Evolutionary conservation across 768 basidiomycete genomes (phyloP).

Genomic region (Xerocomus spinulosus): DNA sequence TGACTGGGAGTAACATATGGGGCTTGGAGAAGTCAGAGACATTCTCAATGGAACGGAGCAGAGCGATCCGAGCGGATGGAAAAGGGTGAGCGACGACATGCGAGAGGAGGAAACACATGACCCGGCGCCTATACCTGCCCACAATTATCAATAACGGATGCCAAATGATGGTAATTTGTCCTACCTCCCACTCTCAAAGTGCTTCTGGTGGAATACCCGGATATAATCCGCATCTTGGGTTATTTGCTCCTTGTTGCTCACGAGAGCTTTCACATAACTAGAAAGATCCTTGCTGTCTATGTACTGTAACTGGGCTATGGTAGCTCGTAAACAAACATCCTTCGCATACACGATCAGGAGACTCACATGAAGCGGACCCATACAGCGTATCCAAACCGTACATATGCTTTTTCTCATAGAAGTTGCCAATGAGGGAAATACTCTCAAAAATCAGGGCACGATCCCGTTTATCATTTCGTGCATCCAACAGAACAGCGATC

Average conservation of each 20-base stretch:
- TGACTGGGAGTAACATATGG: conserved; percentile 54
- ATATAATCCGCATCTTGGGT: conserved; percentile 57
- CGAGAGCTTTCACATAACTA: conserved; percentile 52
- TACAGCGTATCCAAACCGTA: conserved; percentile 76
- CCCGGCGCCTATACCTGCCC: conserved; percentile 60
- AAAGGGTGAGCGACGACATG: conserved; percentile 62
- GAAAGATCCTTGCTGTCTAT: conserved; percentile 60
- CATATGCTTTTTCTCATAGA: conserved; percentile 43
- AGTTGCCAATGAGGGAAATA: conserved; percentile 43
- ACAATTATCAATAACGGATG: conserved; percentile 16
- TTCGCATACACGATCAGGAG: not conserved
- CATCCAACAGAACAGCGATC: conserved; percentile 48
- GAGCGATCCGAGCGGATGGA: conserved; percentile 42
- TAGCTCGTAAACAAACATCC: conserved; percentile 16
- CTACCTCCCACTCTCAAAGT: conserved; percentile 50
- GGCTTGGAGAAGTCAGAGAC: conserved; percentile 43
- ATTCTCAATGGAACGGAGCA: conserved; percentile 46
- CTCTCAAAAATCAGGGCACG: conserved; percentile 47
- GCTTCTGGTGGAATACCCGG: conserved; percentile 54
- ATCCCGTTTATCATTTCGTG: conserved; percentile 25
- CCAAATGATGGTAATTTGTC: conserved; percentile 24
- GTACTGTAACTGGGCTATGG: conserved; percentile 55
- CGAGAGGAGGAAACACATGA: conserved; percentile 75
- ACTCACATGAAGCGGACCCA: conserved; percentile 54
- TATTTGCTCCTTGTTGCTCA: conserved; percentile 50